phyloP scores from a whole-genome alignment of 306 rosid species.

The Cicer chorassanicum region DNA sequence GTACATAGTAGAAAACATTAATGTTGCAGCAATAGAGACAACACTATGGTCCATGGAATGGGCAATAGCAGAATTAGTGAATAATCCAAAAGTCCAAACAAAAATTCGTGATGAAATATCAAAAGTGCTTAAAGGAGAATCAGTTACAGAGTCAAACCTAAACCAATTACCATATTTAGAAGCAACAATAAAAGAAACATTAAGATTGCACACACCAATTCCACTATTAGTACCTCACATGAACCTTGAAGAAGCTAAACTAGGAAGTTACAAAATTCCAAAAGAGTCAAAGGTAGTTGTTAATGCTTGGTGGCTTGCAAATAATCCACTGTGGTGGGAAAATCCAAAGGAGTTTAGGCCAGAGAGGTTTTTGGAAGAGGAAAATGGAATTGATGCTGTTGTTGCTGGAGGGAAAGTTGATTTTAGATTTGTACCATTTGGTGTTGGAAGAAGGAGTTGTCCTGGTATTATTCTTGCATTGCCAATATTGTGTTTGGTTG shows the following conservation, averaged over 20 bases:
- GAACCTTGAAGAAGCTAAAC: constrained; percentile 83
- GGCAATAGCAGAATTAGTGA: constrained; percentile 89
- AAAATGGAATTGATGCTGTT: constrained; percentile 58
- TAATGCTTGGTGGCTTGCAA: constrained; percentile 91
- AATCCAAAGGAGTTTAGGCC: constrained; percentile 78
- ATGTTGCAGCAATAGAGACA: constrained; percentile 86
- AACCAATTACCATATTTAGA: constrained; percentile 67
- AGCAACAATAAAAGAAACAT: constrained; percentile 78
- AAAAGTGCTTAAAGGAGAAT: constrained; percentile 56
- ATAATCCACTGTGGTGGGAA: constrained; percentile 82
- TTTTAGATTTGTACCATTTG: constrained; percentile 77
- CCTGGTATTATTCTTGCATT: constrained; percentile 87
- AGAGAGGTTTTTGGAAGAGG: constrained; percentile 82
- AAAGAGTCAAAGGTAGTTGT: constrained; percentile 83
- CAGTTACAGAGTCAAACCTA: constrained; percentile 72
- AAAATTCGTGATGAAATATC: constrained; percentile 73
- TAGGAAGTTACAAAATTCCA: constrained; percentile 71
- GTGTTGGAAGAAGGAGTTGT: constrained; percentile 85
- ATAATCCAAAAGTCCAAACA: constrained; percentile 63
- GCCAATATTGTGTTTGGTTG: constrained; percentile 70
- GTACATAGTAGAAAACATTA: constrained; percentile 85
- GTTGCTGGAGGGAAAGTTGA: constrained; percentile 77
- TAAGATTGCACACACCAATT: constrained; percentile 77
- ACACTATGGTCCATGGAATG: constrained; percentile 93
- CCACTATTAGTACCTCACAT: constrained; percentile 89